Evolutionary conservation across 768 basidiomycete genomes (phyloP).

Genomic region (Ramaria sp.): DNA sequence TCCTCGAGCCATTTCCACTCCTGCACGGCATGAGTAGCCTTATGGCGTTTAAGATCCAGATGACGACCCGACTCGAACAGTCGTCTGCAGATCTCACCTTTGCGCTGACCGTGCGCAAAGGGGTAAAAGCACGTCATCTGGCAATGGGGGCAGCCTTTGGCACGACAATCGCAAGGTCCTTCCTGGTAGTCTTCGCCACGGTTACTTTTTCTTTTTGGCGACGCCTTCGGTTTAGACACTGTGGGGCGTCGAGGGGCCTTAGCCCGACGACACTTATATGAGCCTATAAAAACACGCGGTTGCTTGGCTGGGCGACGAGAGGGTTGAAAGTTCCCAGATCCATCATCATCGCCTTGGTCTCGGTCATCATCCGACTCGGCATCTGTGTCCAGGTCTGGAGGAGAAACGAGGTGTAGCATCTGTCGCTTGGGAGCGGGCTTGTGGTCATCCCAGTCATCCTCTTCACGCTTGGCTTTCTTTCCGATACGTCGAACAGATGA

Average conservation of each 20-base stretch:
- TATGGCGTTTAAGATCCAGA: background rate
- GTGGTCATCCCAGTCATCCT: background rate
- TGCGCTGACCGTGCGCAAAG: background rate
- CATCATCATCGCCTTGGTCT: background rate
- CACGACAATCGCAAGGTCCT: slow-evolving; percentile 2
- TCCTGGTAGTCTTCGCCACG: slow-evolving; percentile 1
- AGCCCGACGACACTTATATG: too few relatives aligned
- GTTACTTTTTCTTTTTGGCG: background rate
- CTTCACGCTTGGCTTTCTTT: background rate
- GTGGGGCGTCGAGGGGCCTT: background rate
- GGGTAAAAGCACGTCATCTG: slow-evolving; percentile 4
- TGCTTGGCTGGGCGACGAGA: background rate
- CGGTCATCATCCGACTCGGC: too few relatives aligned
- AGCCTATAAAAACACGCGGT: too few relatives aligned
- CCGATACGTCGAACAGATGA: background rate
- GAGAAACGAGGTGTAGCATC: too few relatives aligned
- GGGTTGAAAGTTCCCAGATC: too few relatives aligned
- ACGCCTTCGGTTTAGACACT: too few relatives aligned
- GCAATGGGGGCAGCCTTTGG: background rate
- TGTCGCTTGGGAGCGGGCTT: background rate
- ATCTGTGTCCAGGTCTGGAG: too few relatives aligned
- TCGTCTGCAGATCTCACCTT: background rate
- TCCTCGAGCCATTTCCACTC: slow-evolving; percentile 6
- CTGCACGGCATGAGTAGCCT: slow-evolving; percentile 4
- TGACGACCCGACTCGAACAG: slow-evolving; percentile 3